Conservation (phyloP, 139 green algal species). For the Spirogloea muscicola region DNA sequence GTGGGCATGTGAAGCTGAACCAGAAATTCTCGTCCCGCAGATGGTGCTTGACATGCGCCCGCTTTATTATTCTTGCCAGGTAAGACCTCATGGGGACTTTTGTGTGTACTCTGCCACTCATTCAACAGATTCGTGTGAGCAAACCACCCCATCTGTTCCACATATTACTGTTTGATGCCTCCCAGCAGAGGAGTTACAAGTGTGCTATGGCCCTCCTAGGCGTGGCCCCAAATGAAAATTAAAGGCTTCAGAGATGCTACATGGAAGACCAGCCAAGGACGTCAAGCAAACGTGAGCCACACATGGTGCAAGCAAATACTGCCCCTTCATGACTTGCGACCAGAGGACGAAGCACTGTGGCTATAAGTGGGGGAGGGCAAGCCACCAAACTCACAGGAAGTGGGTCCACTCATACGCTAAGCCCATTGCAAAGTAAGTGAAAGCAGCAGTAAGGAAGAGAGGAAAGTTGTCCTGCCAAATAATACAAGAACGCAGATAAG, state of each 20-base stretch:
- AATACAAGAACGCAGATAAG: not conserved
- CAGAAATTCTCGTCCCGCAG: not conserved
- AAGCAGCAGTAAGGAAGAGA: not conserved
- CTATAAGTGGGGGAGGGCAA: too few relatives aligned
- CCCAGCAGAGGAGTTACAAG: too few relatives aligned
- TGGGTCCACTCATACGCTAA: constrained; percentile 11
- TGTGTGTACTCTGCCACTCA: constrained; percentile 6
- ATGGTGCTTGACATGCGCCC: constrained; percentile 2
- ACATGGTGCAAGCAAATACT: too few relatives aligned
- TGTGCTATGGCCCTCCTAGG: too few relatives aligned
- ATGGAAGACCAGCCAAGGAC: too few relatives aligned
- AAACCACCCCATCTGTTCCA: too few relatives aligned
- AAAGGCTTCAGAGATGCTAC: too few relatives aligned
- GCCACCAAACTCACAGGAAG: constrained; percentile 15
- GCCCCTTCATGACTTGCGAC: too few relatives aligned
- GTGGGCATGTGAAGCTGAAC: constrained; percentile 12
- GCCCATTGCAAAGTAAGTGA: not conserved
- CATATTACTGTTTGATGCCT: too few relatives aligned
- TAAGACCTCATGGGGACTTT: not conserved
- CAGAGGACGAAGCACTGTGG: too few relatives aligned
- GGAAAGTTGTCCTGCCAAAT: not conserved
- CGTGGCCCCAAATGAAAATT: too few relatives aligned
- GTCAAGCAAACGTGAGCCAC: too few relatives aligned
- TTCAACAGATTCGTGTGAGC: not conserved
- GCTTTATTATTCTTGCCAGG: constrained; percentile 1